Conservation (phyloP, 371 early-diverging fungal species). For the Entomophthora muscae region DNA sequence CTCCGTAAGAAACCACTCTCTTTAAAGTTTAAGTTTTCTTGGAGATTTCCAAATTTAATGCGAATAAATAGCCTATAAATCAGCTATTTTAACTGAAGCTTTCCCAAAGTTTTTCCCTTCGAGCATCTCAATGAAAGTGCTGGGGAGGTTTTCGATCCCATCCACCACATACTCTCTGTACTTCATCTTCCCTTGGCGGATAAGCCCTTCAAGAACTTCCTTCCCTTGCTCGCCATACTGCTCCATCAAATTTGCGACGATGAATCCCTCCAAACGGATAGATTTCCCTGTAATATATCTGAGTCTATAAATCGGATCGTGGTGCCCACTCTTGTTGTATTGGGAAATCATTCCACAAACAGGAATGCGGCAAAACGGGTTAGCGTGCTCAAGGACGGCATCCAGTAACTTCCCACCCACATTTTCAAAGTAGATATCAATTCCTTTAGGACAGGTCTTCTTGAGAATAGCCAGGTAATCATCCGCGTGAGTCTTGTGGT, state of each 20-base stretch:
- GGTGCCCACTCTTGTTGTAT: constrained; percentile 28
- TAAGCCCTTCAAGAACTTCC: constrained; percentile 22
- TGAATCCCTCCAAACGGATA: constrained; percentile 31
- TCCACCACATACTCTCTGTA: constrained; percentile 29
- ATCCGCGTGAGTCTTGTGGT: constrained; percentile 39
- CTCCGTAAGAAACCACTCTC: too few species aligned
- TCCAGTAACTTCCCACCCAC: constrained; percentile 50
- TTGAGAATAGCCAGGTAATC: constrained; percentile 19
- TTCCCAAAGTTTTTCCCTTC: constrained; percentile 53
- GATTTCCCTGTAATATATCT: constrained; percentile 23
- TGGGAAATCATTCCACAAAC: constrained; percentile 43
- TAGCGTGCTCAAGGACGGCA: constrained; percentile 16
- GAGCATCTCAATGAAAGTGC: constrained; percentile 36
- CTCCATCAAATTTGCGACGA: constrained; percentile 22
- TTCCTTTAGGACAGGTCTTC: constrained; percentile 32
- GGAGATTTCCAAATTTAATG: too few species aligned
- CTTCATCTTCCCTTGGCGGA: constrained; percentile 21
- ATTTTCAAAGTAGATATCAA: too few species aligned
- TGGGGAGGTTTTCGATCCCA: constrained; percentile 39
- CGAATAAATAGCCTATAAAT: not conserved
- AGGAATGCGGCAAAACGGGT: constrained; percentile 26
- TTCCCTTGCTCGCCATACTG: constrained; percentile 21
- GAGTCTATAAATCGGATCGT: constrained; percentile 26
- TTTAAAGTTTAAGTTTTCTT: too few species aligned
- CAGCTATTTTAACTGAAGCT: constrained; percentile 8